phyloP scores from a whole-genome alignment of 2,329 filamentous ascomycete species.

The Sporothrix euskadiensis region DNA sequence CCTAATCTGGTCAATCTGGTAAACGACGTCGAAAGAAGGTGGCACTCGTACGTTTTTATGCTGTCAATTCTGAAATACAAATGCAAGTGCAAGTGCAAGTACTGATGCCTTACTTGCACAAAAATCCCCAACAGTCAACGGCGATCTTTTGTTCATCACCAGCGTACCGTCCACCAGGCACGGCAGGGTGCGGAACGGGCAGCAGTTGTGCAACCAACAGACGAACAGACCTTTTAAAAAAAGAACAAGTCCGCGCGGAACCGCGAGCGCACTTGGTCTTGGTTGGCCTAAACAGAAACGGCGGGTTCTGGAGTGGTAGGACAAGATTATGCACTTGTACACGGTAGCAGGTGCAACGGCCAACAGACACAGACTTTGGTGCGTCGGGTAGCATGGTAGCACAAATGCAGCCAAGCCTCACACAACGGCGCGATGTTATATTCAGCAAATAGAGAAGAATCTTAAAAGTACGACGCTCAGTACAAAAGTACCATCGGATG shows the following conservation, averaged over 20 bases:
- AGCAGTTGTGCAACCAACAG: not conserved
- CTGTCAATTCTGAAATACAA: too few species aligned
- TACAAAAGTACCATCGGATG: too few species aligned
- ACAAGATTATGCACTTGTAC: not conserved
- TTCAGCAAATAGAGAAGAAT: too few species aligned
- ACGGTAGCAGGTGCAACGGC: not conserved
- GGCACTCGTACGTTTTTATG: too few species aligned
- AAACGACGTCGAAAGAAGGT: too few species aligned
- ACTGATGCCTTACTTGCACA: not conserved
- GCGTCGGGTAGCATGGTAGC: too few species aligned
- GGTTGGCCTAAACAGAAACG: not conserved
- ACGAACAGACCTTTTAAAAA: not conserved
- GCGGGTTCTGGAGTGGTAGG: not conserved
- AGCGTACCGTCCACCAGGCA: not conserved
- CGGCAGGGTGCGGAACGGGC: not conserved
- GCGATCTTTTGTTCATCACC: not conserved
- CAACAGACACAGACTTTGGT: not conserved
- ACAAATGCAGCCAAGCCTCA: not conserved
- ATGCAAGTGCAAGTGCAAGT: too few species aligned
- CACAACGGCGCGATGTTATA: too few species aligned
- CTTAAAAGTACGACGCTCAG: too few species aligned
- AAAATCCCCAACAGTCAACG: not conserved
- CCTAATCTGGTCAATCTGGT: too few species aligned
- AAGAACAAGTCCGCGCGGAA: not conserved
- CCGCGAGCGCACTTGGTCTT: not conserved